Conservation (phyloP, 2,329 filamentous ascomycete genomes). For the Cladophialophora immunda region DNA sequence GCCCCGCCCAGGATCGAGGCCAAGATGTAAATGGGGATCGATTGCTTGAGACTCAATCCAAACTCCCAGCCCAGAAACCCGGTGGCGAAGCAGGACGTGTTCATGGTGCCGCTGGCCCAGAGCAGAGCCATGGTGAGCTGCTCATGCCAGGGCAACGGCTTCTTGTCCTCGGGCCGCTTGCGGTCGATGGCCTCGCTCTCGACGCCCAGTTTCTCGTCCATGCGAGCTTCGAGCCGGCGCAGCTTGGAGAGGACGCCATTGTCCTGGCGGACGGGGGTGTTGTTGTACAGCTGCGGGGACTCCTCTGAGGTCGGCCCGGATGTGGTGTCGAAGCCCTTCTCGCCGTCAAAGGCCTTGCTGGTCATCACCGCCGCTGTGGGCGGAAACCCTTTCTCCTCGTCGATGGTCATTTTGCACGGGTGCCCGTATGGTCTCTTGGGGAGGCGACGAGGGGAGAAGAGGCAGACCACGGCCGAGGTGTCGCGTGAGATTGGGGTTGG, state of each 20-base stretch:
- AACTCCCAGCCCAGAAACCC: conserved; percentile 43
- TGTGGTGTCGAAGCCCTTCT: conserved; percentile 24
- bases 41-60: conserved; percentile 41
- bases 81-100: conserved; percentile 50
- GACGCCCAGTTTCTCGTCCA: conserved; percentile 58
- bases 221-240: conserved; percentile 48
- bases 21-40: conserved; percentile 42
- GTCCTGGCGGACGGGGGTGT: conserved; percentile 30
- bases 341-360: conserved; percentile 24
- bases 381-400: background rate
- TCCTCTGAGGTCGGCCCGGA: conserved; percentile 6
- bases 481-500: conserved; percentile 11
- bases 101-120: conserved; percentile 55
- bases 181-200: conserved; percentile 59
- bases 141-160: conserved; percentile 48
- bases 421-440: background rate
- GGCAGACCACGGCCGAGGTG: background rate
- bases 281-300: conserved; percentile 32
- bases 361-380: background rate
- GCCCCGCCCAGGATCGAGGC: conserved; percentile 40
- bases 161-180: conserved; percentile 55
- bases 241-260: conserved; percentile 36
- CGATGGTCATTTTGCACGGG: background rate
- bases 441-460: background rate
- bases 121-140: conserved; percentile 54